These are phyloP conservation scores for Noccaea caerulescens DNA, from an alignment of 345 rosid species.

Conservation along the genomic window DNA sequence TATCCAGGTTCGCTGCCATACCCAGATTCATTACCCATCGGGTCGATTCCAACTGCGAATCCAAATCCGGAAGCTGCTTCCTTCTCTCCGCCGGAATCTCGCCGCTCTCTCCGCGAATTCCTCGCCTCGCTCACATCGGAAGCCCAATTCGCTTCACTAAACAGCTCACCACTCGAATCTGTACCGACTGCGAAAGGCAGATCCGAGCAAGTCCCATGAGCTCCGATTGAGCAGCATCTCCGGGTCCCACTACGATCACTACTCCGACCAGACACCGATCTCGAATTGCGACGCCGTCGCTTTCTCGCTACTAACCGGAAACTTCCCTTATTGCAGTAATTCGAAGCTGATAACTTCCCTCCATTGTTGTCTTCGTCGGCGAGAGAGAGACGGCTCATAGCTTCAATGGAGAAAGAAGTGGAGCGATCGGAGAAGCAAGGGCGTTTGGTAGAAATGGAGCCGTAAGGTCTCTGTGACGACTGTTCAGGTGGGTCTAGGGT, in stretches of 20 bases:
- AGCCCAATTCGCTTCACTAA: conserved; percentile 78
- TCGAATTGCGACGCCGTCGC: conserved; percentile 81
- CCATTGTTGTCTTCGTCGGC: conserved; percentile 61
- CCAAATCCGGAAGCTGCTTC: conserved; percentile 57
- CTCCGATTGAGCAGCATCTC: conserved; percentile 87
- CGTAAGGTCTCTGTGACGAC: conserved; percentile 44
- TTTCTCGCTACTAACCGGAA: conserved; percentile 62
- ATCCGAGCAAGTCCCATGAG: conserved; percentile 89
- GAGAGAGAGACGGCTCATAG: conserved; percentile 75
- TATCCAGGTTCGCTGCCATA: conserved; percentile 98
- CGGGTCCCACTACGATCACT: conserved; percentile 90
- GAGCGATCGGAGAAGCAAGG: conserved; percentile 96
- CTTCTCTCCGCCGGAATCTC: conserved; percentile 58
- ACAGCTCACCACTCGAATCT: conserved; percentile 97
- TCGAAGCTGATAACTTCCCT: conserved; percentile 37
- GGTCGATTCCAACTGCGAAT: conserved; percentile 58
- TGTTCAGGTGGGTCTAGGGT: conserved; percentile 51
- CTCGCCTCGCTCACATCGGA: conserved; percentile 88
- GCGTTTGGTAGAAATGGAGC: conserved; percentile 67
- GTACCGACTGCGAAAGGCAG: conserved; percentile 83
- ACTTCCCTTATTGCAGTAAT: conserved; percentile 45
- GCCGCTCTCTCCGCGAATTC: conserved; percentile 66
- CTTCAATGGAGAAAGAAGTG: conserved; percentile 73
- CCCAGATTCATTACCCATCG: conserved; percentile 80
- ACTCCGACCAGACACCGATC: conserved; percentile 91